These are phyloP conservation scores for Parmelia sp. DNA, from an alignment of 495 filamentous ascomycete species.

Conservation along the genomic window DNA sequence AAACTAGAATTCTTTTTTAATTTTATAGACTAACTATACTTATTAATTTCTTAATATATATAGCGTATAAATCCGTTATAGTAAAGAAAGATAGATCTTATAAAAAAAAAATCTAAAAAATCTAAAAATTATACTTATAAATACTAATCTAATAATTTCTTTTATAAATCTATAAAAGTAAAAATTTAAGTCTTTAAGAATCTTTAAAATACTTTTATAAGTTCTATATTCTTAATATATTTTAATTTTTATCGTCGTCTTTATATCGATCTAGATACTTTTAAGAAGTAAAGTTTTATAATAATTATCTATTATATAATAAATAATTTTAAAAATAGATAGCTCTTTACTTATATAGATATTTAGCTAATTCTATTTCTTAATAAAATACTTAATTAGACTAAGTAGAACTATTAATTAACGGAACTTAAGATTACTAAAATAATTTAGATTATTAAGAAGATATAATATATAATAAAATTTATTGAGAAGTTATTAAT, in stretches of 20 bases:
- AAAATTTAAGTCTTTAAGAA: not conserved
- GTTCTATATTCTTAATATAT: not conserved
- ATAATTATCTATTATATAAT: slow-evolving; percentile 8
- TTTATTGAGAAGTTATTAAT: not conserved
- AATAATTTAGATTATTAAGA: slow-evolving; percentile 7
- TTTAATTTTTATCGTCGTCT: too few relatives aligned
- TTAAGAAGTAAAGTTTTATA: slow-evolving; percentile 4
- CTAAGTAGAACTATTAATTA: not conserved
- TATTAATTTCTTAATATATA: not conserved
- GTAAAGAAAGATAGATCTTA: not conserved
- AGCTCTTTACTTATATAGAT: not conserved
- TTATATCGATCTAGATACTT: slow-evolving; percentile 9
- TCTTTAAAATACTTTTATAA: not conserved
- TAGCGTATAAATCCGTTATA: not conserved
- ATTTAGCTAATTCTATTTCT: slow-evolving; percentile 4
- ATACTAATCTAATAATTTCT: not conserved
- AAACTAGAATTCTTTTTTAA: not conserved
- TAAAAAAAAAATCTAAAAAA: not conserved
- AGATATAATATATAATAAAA: not conserved
- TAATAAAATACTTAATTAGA: not conserved
- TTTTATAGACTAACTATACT: not conserved
- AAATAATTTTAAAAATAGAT: not conserved
- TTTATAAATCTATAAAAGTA: not conserved
- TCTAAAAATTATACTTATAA: not conserved
- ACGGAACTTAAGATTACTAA: not conserved